A percentile compares a stretch with the other conserved stretches of the same genome.
phyloP scores from a whole-genome alignment of 257 asterid species.

The Dorcoceras hygrometricum region DNA sequence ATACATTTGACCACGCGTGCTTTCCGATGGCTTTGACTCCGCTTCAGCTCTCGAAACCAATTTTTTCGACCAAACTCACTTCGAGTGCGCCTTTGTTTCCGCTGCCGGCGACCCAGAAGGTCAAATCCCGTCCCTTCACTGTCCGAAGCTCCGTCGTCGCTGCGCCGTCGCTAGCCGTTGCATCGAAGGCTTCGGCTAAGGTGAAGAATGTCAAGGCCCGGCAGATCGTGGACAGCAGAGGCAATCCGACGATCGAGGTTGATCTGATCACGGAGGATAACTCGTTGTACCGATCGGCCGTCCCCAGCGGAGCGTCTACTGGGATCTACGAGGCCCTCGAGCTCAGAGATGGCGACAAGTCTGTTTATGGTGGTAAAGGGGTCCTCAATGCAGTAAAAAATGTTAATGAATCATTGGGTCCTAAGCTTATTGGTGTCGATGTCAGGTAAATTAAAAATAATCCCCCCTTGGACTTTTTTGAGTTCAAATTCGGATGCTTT shows the following conservation, averaged over 20 bases:
- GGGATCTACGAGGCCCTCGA: constrained; percentile 98
- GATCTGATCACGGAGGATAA: constrained; percentile 80
- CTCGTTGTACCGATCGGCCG: constrained; percentile 80
- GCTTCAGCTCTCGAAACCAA: constrained; percentile 52
- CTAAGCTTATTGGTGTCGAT: constrained; percentile 85
- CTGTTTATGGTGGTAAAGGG: constrained; percentile 89
- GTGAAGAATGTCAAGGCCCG: constrained; percentile 77
- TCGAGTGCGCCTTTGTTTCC: constrained; percentile 41
- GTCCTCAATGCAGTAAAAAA: constrained; percentile 81
- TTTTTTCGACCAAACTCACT: constrained; percentile 56
- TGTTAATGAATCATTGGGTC: constrained; percentile 69
- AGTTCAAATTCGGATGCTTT: neutral
- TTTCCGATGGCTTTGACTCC: constrained; percentile 36
- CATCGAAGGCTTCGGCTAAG: constrained; percentile 35
- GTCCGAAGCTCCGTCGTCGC: constrained; percentile 61
- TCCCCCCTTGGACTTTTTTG: too few relatives aligned
- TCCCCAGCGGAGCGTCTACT: constrained; percentile 98
- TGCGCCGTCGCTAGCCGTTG: constrained; percentile 39
- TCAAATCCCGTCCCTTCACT: constrained; percentile 35
- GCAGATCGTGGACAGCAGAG: constrained; percentile 98
- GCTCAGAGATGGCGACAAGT: constrained; percentile 88
- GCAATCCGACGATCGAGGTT: constrained; percentile 98
- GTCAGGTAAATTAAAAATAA: constrained; percentile 55
- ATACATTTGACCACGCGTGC: neutral
- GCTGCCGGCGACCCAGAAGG: constrained; percentile 32